phyloP scores from a whole-genome alignment of 495 filamentous ascomycete species.

The Physcia stellaris region DNA sequence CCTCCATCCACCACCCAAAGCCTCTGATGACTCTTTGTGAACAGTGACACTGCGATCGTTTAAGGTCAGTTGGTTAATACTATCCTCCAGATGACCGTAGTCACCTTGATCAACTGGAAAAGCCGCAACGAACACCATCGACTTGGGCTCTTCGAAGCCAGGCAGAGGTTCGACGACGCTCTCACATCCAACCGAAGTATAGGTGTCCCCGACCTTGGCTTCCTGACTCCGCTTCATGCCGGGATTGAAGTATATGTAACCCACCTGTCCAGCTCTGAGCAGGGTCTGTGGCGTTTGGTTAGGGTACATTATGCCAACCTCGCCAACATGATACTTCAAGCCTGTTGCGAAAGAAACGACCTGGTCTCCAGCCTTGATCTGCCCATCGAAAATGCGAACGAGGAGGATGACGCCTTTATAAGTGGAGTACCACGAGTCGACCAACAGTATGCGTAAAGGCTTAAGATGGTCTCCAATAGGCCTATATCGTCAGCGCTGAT shows the following conservation, averaged over 20 bases:
- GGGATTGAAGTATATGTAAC: constrained; percentile 92
- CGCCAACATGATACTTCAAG: constrained; percentile 78
- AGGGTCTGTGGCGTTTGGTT: constrained; percentile 67
- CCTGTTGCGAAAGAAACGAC: constrained; percentile 75
- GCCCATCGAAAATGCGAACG: constrained; percentile 83
- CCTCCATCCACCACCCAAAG: constrained; percentile 85
- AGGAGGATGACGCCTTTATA: constrained; percentile 90
- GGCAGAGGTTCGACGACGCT: constrained; percentile 65
- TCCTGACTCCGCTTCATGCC: constrained; percentile 95
- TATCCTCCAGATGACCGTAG: constrained; percentile 80
- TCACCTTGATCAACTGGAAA: constrained; percentile 84
- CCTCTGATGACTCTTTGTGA: constrained; percentile 86
- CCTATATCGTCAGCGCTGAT: constrained; percentile 18
- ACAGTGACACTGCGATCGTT: constrained; percentile 93
- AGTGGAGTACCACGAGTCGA: constrained; percentile 95
- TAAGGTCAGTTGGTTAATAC: constrained; percentile 81
- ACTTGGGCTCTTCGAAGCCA: constrained; percentile 93
- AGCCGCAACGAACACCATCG: constrained; percentile 97
- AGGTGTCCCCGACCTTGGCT: constrained; percentile 91
- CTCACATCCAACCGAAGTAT: constrained; percentile 71
- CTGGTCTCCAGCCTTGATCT: constrained; percentile 67
- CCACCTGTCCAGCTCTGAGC: constrained; percentile 83
- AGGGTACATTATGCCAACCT: constrained; percentile 95
- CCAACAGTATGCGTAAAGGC: constrained; percentile 71
- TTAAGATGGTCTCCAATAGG: constrained; percentile 57